These are phyloP conservation scores for Pseudozyma flocculosa DNA, from an alignment of 1,284 basidiomycete genomes.

Conservation along the genomic window DNA sequence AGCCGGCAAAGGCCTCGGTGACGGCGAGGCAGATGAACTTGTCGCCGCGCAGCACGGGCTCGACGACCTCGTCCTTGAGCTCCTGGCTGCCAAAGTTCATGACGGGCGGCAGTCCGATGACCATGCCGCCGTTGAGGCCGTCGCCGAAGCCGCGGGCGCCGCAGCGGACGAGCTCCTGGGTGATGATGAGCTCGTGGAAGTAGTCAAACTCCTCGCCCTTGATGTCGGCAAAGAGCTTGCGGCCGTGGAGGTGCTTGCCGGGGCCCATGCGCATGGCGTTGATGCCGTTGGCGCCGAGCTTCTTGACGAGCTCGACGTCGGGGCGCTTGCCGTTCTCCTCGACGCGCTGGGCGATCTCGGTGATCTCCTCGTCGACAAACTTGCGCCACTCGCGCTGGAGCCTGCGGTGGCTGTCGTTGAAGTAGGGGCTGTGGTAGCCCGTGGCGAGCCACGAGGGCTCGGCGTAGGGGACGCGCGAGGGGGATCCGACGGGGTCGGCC, in stretches of 20 bases:
- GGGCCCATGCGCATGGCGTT: slow-evolving; percentile 66
- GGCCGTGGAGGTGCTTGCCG: slow-evolving; percentile 75
- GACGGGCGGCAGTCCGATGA: slow-evolving; percentile 61
- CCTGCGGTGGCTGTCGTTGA: slow-evolving; percentile 58
- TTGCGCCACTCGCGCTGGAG: slow-evolving; percentile 58
- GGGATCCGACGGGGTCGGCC: slow-evolving; percentile 42
- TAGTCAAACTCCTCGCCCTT: slow-evolving; percentile 85
- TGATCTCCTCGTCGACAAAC: slow-evolving; percentile 75
- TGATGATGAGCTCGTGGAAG: slow-evolving; percentile 78
- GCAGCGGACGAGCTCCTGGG: slow-evolving; percentile 77
- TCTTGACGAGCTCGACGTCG: slow-evolving; percentile 60
- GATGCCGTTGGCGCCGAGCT: slow-evolving; percentile 57
- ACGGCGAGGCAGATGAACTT: slow-evolving; percentile 83
- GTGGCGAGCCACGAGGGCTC: slow-evolving; percentile 50
- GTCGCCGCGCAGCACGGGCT: slow-evolving; percentile 76
- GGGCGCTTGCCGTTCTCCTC: slow-evolving; percentile 78
- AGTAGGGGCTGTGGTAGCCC: slow-evolving; percentile 58
- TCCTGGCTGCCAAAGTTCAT: slow-evolving; percentile 79
- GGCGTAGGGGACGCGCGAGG: slow-evolving; percentile 56
- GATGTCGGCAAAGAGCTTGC: slow-evolving; percentile 77
- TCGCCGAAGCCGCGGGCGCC: slow-evolving; percentile 67
- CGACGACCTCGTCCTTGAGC: slow-evolving; percentile 74
- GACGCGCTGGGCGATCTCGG: slow-evolving; percentile 75
- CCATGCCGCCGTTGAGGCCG: slow-evolving; percentile 59
- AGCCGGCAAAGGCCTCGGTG: slow-evolving; percentile 86